Evolutionary conservation across 2,329 filamentous ascomycete species (phyloP).

Genomic region (Incumbomyces delicatus): DNA sequence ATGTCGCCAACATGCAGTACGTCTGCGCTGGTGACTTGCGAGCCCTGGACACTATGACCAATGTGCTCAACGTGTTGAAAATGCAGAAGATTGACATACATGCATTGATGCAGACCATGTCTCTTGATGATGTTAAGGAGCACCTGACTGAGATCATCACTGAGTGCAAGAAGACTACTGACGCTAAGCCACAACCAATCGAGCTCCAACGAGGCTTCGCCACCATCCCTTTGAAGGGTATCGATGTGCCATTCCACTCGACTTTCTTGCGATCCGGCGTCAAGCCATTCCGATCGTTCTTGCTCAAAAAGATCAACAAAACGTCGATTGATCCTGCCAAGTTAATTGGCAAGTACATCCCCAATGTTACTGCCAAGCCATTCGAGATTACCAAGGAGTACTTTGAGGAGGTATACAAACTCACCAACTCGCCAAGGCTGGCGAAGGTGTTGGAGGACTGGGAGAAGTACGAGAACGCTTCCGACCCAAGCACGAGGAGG

Average conservation of each 20-base stretch:
- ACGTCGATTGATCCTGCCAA: conserved; percentile 96
- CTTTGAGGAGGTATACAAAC: conserved; percentile 94
- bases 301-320: conserved; percentile 99
- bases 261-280: conserved; percentile 96
- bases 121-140: conserved; percentile 80
- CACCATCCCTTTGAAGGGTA: conserved; percentile 91
- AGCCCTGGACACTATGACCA: conserved; percentile 57
- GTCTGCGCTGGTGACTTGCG: conserved; percentile 58
- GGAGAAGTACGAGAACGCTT: conserved; percentile 55
- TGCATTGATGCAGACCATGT: conserved; percentile 74
- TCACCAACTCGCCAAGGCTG: conserved; percentile 66
- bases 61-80: conserved; percentile 91
- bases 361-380: conserved; percentile 91
- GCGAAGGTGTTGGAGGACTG: conserved; percentile 64
- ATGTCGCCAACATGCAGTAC: conserved; percentile 62
- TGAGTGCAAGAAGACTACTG: conserved; percentile 75
- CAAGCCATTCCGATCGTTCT: conserved; percentile 96
- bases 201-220: conserved; percentile 91
- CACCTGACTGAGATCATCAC: conserved; percentile 86
- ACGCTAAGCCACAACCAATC: conserved; percentile 77
- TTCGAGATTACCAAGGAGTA: conserved; percentile 97
- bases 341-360: conserved; percentile 96
- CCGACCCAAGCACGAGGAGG: conserved; percentile 10
- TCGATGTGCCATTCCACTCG: conserved; percentile 94
- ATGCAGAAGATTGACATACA: conserved; percentile 96